A percentile compares a stretch with the other conserved stretches of the same genome.
These are phyloP conservation scores for Phialemoniopsis sp. DNA, from an alignment of 2,329 filamentous ascomycete genomes.

Conservation along the genomic window DNA sequence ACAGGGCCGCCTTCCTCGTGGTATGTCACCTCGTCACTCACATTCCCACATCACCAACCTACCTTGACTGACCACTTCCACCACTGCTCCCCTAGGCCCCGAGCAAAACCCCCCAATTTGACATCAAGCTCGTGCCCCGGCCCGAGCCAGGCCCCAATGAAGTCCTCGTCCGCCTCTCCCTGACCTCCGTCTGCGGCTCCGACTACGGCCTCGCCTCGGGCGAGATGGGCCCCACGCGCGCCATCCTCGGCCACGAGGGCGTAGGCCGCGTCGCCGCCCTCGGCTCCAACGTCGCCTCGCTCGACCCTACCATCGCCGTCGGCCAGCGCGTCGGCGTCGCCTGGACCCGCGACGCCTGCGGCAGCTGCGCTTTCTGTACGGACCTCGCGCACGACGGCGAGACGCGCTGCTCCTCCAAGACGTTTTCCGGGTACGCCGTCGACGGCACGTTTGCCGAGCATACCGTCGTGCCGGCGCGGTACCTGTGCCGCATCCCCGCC, in stretches of 20 bases:
- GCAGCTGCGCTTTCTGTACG: constrained; percentile 21
- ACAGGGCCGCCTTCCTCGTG: constrained; percentile 9
- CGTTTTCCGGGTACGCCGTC: constrained; percentile 24
- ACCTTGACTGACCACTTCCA: neutral
- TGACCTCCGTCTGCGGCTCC: constrained; percentile 32
- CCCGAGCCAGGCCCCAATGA: constrained; percentile 21
- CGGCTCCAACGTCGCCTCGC: constrained; percentile 22
- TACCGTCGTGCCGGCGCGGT: constrained; percentile 26
- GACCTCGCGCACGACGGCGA: constrained; percentile 23
- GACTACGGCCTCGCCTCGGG: constrained; percentile 31
- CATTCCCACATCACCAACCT: neutral
- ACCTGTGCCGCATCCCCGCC: constrained; percentile 22
- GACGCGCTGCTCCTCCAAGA: constrained; percentile 24
- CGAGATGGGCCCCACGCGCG: constrained; percentile 25
- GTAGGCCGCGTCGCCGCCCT: constrained; percentile 31
- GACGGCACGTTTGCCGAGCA: constrained; percentile 36
- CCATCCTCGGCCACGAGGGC: constrained; percentile 38
- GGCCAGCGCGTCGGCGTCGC: constrained; percentile 32
- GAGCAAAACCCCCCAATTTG: constrained; percentile 11
- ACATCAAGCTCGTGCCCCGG: constrained; percentile 14
- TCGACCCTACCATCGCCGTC: constrained; percentile 16
- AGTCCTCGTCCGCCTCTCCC: constrained; percentile 26
- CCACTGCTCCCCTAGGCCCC: constrained; percentile 1
- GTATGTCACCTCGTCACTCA: constrained; percentile 2
- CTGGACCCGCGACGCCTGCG: constrained; percentile 31